Conservation (phyloP, 1,284 basidiomycete genomes). For the Ceratobasidium sp. region DNA sequence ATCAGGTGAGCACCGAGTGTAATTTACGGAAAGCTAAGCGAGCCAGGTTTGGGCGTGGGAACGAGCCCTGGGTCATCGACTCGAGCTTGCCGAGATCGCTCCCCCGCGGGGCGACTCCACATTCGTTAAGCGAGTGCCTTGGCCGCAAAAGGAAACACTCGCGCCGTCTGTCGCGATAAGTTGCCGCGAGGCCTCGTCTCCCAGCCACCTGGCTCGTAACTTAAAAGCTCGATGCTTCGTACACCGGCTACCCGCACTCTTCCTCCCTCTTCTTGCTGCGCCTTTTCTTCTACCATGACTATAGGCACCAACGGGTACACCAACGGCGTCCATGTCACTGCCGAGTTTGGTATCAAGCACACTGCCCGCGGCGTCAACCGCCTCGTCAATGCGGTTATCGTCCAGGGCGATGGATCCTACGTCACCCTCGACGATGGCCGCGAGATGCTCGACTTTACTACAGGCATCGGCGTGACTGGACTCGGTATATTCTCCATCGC, state of each 20-base stretch:
- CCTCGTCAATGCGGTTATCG: slow-evolving; percentile 74
- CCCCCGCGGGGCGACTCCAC: slow-evolving; percentile 5
- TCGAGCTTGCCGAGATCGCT: background rate
- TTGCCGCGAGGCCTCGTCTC: background rate
- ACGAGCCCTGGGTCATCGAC: background rate
- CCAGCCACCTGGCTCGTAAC: background rate
- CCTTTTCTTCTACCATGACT: slow-evolving; percentile 13
- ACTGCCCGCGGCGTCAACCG: slow-evolving; percentile 74
- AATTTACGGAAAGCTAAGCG: background rate
- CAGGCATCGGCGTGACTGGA: slow-evolving; percentile 83
- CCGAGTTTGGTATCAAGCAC: slow-evolving; percentile 51
- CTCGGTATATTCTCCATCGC: slow-evolving; percentile 61
- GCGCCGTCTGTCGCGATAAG: slow-evolving; percentile 11
- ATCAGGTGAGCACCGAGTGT: background rate
- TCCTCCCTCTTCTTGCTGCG: background rate
- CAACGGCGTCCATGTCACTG: slow-evolving; percentile 11
- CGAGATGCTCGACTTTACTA: slow-evolving; percentile 80
- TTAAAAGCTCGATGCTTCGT: slow-evolving; percentile 14
- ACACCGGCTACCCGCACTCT: background rate
- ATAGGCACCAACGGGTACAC: slow-evolving; percentile 4
- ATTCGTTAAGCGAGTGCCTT: slow-evolving; percentile 10
- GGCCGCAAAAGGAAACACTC: background rate
- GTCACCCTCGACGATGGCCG: slow-evolving; percentile 74
- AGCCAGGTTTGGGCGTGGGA: slow-evolving; percentile 8
- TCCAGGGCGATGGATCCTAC: slow-evolving; percentile 78